Evolutionary conservation across 1,284 basidiomycete genomes (phyloP).

Genomic region (Mrakiaceae sp.): DNA sequence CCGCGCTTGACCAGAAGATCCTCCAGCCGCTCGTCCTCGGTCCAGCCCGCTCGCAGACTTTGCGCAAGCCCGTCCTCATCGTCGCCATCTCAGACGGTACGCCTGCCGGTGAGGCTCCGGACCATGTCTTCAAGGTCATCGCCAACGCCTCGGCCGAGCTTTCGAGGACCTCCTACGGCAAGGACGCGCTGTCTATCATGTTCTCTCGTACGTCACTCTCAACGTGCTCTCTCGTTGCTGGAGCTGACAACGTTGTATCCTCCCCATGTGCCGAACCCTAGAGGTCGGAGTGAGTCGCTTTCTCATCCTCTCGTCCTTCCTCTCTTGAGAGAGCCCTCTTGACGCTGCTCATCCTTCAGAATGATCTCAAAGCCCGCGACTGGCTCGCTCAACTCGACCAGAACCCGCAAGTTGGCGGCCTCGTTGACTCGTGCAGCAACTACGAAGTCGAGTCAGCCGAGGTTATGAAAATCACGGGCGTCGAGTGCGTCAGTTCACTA

Average conservation of each 20-base stretch:
- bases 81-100: slow-evolving; percentile 37
- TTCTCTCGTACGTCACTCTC: slow-evolving; percentile 13
- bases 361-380: slow-evolving; percentile 13
- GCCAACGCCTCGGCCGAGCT: slow-evolving; percentile 32
- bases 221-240: background rate
- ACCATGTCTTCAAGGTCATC: slow-evolving; percentile 31
- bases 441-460: slow-evolving; percentile 37
- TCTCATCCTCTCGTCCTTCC: background rate
- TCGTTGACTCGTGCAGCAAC: slow-evolving; percentile 36
- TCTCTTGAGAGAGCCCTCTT: background rate
- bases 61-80: slow-evolving; percentile 39
- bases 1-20: slow-evolving; percentile 33
- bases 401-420: slow-evolving; percentile 14
- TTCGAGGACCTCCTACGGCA: slow-evolving; percentile 32
- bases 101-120: slow-evolving; percentile 33
- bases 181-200: slow-evolving; percentile 37
- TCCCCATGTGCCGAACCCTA: background rate
- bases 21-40: slow-evolving; percentile 37
- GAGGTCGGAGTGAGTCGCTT: background rate
- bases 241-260: background rate
- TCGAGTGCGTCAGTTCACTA: slow-evolving; percentile 21
- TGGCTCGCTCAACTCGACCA: slow-evolving; percentile 10
- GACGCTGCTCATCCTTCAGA: background rate
- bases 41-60: slow-evolving; percentile 30
- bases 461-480: slow-evolving; percentile 30